Evolutionary conservation across 371 early-diverging fungal species (phyloP).

Genomic region (Lichtheimia hyalospora): DNA sequence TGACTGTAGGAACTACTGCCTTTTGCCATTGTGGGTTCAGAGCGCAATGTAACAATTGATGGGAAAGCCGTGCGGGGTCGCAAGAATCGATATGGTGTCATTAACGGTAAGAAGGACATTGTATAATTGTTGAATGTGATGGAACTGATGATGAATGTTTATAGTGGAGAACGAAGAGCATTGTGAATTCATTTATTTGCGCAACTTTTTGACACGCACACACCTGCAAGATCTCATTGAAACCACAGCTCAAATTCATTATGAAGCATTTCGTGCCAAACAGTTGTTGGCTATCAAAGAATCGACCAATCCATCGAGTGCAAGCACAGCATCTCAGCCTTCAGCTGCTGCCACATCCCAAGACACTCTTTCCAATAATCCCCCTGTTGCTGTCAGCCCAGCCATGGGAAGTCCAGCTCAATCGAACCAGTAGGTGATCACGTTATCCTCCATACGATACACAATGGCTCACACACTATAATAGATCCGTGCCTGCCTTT

Average conservation of each 20-base stretch:
- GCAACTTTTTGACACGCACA: slow-evolving; percentile 84
- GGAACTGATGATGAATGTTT: not conserved
- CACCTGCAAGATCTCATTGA: slow-evolving; percentile 87
- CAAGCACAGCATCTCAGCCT: slow-evolving; percentile 16
- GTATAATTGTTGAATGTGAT: too few relatives aligned
- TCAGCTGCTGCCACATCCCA: slow-evolving; percentile 20
- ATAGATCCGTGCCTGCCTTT: slow-evolving; percentile 40
- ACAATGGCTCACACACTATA: not conserved
- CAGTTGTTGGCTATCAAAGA: slow-evolving; percentile 86
- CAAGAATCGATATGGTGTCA: slow-evolving; percentile 68
- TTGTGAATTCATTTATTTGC: slow-evolving; percentile 79
- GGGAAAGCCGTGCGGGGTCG: slow-evolving; percentile 76
- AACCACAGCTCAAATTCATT: slow-evolving; percentile 83
- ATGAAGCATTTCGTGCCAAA: slow-evolving; percentile 90
- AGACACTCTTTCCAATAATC: slow-evolving; percentile 15
- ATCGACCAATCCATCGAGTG: slow-evolving; percentile 35
- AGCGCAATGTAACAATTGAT: slow-evolving; percentile 78
- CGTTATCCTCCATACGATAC: not conserved
- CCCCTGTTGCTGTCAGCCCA: slow-evolving; percentile 19
- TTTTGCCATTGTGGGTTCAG: slow-evolving; percentile 87
- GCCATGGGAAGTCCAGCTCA: slow-evolving; percentile 39
- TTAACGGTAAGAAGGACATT: slow-evolving; percentile 52
- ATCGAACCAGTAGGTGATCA: slow-evolving; percentile 27
- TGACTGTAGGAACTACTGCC: slow-evolving; percentile 66
- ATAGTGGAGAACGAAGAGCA: slow-evolving; percentile 75